These are phyloP conservation scores for Xerocomus nothofagi DNA, from an alignment of 1,284 basidiomycete genomes.

Conservation along the genomic window DNA sequence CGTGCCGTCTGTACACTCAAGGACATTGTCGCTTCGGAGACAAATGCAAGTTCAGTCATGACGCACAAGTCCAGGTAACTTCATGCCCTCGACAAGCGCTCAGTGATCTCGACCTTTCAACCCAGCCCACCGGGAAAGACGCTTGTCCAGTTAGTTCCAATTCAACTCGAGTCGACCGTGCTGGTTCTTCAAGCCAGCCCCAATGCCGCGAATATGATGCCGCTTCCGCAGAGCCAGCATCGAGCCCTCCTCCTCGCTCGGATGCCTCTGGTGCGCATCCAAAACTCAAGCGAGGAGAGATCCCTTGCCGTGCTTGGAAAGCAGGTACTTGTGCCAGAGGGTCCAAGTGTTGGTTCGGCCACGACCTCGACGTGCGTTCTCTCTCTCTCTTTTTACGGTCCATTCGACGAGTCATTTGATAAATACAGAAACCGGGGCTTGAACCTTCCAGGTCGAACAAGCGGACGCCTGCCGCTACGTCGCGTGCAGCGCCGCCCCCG, in stretches of 20 bases:
- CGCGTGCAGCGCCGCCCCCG: not conserved
- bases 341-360: constrained; percentile 25
- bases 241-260: not conserved
- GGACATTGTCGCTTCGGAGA: constrained; percentile 27
- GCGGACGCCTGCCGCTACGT: not conserved
- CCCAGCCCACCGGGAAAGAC: constrained; percentile 3
- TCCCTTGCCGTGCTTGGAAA: constrained; percentile 32
- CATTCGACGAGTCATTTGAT: not conserved
- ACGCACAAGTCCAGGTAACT: constrained; percentile 11
- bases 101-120: not conserved
- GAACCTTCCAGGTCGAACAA: not conserved
- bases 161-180: no score
- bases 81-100: not conserved
- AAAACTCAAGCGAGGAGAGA: constrained; percentile 23
- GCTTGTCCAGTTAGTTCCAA: not conserved
- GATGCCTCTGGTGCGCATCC: constrained; percentile 16
- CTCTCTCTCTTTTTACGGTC: no score
- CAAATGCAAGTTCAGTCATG: constrained; percentile 27
- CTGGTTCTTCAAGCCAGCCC: no score
- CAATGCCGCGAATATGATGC: not conserved
- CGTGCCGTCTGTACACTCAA: constrained; percentile 23
- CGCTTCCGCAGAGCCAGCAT: not conserved
- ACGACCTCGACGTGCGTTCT: constrained; percentile 30
- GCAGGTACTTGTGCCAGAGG: constrained; percentile 33
- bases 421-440: constrained; percentile 5